Evolutionary conservation across 2,329 filamentous ascomycete genomes (phyloP), one percentile per base, ranked within the genome.

Genomic region (Fusarium albosuccineum): DNA sequence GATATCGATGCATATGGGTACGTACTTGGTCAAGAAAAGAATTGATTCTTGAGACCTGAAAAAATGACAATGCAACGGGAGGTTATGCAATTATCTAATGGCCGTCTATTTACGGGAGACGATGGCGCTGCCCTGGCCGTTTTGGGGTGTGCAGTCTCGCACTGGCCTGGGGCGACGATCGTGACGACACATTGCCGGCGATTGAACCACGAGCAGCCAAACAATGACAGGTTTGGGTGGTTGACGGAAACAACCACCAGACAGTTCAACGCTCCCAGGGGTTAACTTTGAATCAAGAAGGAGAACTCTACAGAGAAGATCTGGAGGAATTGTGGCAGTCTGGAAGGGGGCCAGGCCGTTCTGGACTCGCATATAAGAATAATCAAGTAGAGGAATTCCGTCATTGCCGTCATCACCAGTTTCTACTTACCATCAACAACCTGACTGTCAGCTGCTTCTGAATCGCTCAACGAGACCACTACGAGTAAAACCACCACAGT

Each of bases 131-230:
- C 29, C 37, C 62, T 8, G 26, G 51, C 41, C 61, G 61, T 68
- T 56, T 49, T n/a, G 34, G 52, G 41, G 14, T 29, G n/a, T 46
- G 34, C 39, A n/a, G 22, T 27, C 53, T 55, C 50, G 55, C 40
- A 57, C 48, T 55, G 60, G 33, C 33, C 55, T 17, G 46, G 17
- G 17, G 48, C 34, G 56, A 42, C 68, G 68, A 73, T 73, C 70
- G 70, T 73, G 70, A 73, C 70, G 66, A 70, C 66, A 73, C 45
- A 45, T 42, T 55, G 17, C 45, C 58, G 45, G 49, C 30, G 42
- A 46, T 22, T 60, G 33, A 57, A 64, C 45, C 39, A 62, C 56
- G 36, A 50, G 40, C 36, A 51, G 44, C 37, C 41, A 46, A 60
- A 44, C 26, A 54, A 16, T 22, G 17, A 29, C 6, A n/a, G n/a